phyloP scores from a whole-genome alignment of 192 early-diverging fungal genomes.

The Haplosporangium gracile region DNA sequence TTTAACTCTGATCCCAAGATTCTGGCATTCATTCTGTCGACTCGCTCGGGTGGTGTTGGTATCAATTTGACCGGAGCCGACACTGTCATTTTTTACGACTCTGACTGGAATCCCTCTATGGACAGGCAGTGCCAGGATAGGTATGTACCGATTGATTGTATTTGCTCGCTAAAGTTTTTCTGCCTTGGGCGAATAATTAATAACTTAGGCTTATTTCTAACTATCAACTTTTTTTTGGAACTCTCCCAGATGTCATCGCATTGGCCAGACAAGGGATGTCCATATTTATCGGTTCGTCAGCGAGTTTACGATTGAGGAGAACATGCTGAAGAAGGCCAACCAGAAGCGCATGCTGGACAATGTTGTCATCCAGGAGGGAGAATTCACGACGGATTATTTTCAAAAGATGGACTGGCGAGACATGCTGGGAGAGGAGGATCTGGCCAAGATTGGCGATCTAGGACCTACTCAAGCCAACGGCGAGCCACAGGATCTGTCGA shows the following conservation, averaged over 20 bases:
- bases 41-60: conserved; percentile 81
- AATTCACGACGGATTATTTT: conserved; percentile 78
- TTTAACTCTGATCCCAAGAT: conserved; percentile 72
- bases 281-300: conserved; percentile 83
- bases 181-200: not conserved
- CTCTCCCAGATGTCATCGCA: conserved; percentile 68
- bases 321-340: conserved; percentile 83
- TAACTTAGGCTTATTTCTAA: not conserved
- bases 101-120: conserved; percentile 85
- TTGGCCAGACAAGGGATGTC: conserved; percentile 80
- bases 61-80: conserved; percentile 85
- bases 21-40: conserved; percentile 71
- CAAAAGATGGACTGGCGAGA: conserved; percentile 74
- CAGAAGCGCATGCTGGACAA: conserved; percentile 85
- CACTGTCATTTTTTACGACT: conserved; percentile 84
- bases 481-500: conserved; percentile 35
- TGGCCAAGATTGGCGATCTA: conserved; percentile 65
- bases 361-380: conserved; percentile 84
- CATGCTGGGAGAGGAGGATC: conserved; percentile 58
- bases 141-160: conserved; percentile 14
- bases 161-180: not conserved
- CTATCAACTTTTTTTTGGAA: not conserved
- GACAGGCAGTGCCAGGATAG: conserved; percentile 79
- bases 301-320: conserved; percentile 81
- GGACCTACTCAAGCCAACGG: conserved; percentile 41